Base-by-base conservation (phyloP, 2,329 filamentous ascomycete species). In the Fonsecaea multimorphosa region DNA sequence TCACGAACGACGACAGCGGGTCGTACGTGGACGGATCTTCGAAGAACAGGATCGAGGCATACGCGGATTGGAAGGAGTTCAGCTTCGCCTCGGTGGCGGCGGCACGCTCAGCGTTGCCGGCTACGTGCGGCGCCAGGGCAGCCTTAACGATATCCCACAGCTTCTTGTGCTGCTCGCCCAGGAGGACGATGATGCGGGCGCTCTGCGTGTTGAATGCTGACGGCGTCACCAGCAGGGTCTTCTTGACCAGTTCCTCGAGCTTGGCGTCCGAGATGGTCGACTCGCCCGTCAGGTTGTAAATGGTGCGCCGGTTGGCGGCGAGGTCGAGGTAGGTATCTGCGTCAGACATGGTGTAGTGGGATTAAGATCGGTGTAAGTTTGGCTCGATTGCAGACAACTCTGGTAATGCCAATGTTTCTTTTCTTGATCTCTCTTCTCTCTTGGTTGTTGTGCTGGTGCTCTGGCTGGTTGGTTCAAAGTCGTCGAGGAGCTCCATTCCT, bases 151-250 rank as follows among this genome's bases (percentile, higher is more conserved):
- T 84, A 66, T 92, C 83, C 93, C 93, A 97, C 72, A 96, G 87
- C 81, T 90, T 90, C 73, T 93, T 88, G 82, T 97, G 93, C 78
- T 96, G 90, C 67, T 85, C 86, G 74, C 90, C 89, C 74, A 94
- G 84, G 61, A 97, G 86, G 58, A 97, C 85, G 58, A 96, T 85
- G 65, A 90, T 81, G 66, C 93, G 89, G 72, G 91, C 89, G 72
- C 87, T 88, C 82, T 97, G 93, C 51, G 88, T 90, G 87, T 97
- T 97, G 88, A 96, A 97, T 71, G 89, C 87, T 57, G 86, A 90
- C 49, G 93, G 93, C 2, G 63, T 57, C 32, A 65, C 53, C 32
- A 66, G 58, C 11, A 68, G 57, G 29, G 66, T 65, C 54, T 68
- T 55, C 19, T 61, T 52, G 14, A 68, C 56, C 22, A 68, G 63